Base-by-base conservation (phyloP, 345 rosid species). In the Aquilaria malaccensis region DNA sequence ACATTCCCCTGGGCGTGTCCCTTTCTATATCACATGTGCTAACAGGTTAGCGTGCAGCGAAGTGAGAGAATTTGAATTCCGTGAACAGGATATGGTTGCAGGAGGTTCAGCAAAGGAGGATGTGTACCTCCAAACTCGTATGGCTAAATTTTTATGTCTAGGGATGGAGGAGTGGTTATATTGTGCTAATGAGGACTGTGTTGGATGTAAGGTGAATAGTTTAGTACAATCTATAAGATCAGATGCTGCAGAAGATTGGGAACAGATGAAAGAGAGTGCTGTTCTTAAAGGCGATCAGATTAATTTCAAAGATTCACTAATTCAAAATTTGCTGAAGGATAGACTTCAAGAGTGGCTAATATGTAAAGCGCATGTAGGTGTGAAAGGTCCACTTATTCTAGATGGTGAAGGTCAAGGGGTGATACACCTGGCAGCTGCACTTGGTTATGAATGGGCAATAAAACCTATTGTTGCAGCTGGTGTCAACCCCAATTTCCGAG, bases 21-120 rank as follows among this genome's bases (percentile, higher is more conserved):
- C 93, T 50, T 83, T 83, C 62, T 83, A 83, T 62, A 33, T 86
- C 66, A 86, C 89, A 52, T 76, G 89, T 71, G 59, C 76, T 66
- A 80, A 86, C 68, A 83, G 89, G 72, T 68, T 81, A 58, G 87
- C 93, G 2, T 86, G 93, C 67, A 86, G 89, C 68, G 89, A 86
- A 76, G 82, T 83, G 60, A 79, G 87, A 75, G 89, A 81, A 66
- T 86, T 86, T 73, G 85, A 81, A 70, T 86, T 65, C 70, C 89
- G 63, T 58, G 83, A 78, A 74, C 69, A 66, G 63, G 43, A 5
- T 37, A 9, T 37, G 5, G 78, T 78, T 43, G n/a, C 53, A n/a
- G 70, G 61, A 47, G 45, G 45, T 63, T 30, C 59, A 33, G 62
- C 56, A 7, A 68, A 56, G 51, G 78, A 78, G 45, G 80, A 79